Base-by-base conservation (phyloP, 768 basidiomycete genomes). In the Pisolithus sp. region DNA sequence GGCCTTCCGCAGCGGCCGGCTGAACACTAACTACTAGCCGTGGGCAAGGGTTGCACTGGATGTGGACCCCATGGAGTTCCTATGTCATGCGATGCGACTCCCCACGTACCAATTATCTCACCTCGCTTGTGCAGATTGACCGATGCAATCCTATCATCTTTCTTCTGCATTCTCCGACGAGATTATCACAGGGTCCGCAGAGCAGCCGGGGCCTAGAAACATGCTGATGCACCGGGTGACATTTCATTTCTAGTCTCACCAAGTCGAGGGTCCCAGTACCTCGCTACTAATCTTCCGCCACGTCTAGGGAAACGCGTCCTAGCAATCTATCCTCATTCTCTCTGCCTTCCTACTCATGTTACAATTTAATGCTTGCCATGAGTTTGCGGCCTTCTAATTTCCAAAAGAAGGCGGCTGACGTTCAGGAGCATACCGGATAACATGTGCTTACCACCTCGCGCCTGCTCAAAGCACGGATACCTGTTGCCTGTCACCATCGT, bases 1-100 rank as follows among this genome's bases (percentile, higher is more conserved):
- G 21, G 43, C 23, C 5, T 18, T 44, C 13, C 24, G 28, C 26
- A 23, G 28, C 21, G 10, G 24, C 28, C 17, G 17, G 21, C 42
- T 43, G 20, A 24, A 20, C 23, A 3, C 26, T 18, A 13, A 21
- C 23, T n/a, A 20, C 18, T 7, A 18, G 31, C 12, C n/a, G 5
- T 47, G 46, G 46, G 46, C 46, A 47, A 47, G 46, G 46, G 46
- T 31, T 47, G 8, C 46, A 34, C 34, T 13, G 46, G 31, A 47
- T 23, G 46, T 47, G 46, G 34, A 36, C n/a, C 46, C 46, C 31
- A 18, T 47, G n/a, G 30, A 47, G 34, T 21, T 47, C 31, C 15
- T 36, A 18, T 34, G 12, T 34, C 34, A 34, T 34, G 28, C 17
- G 34, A 36, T 21, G n/a, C 24, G 24, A 28, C 28, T 10, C 44